Percentiles rank a stretch among this genome's conserved stretches.
phyloP scores from a whole-genome alignment of 805 yeast genomes.

The Saturnispora sanitii region DNA sequence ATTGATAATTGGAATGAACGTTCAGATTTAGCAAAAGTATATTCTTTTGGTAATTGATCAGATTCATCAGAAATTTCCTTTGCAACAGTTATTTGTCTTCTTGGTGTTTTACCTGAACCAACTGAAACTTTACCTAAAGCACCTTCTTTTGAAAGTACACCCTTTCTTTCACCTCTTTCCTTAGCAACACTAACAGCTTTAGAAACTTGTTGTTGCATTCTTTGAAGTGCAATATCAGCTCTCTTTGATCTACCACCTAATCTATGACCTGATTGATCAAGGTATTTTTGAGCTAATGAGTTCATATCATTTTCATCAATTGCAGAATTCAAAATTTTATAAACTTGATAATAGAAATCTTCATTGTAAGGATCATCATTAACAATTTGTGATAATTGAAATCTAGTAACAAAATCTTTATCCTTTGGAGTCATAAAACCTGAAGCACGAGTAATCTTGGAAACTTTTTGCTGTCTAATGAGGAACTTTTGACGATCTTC shows the following conservation, averaged over 20 bases:
- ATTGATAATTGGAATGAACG: constrained; percentile 51
- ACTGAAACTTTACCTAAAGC: constrained; percentile 81
- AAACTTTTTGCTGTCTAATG: constrained; percentile 64
- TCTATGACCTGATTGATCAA: constrained; percentile 86
- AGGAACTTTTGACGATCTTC: constrained; percentile 64
- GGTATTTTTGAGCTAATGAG: constrained; percentile 84
- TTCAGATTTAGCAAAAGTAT: constrained; percentile 26
- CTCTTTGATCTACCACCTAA: constrained; percentile 76
- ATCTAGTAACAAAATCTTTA: constrained; percentile 88
- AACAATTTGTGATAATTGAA: constrained; percentile 90
- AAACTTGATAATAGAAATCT: constrained; percentile 92
- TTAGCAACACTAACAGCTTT: constrained; percentile 93
- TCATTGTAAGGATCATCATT: constrained; percentile 96
- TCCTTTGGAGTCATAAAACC: constrained; percentile 97
- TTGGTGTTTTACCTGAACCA: constrained; percentile 75
- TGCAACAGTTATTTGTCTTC: constrained; percentile 65
- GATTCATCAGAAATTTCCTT: constrained; percentile 20
- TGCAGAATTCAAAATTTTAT: constrained; percentile 57
- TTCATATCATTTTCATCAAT: constrained; percentile 53
- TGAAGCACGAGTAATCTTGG: constrained; percentile 67
- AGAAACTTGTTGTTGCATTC: constrained; percentile 97
- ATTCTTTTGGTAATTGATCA: constrained; percentile 25
- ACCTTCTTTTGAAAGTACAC: constrained; percentile 61
- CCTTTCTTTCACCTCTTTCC: constrained; percentile 59
- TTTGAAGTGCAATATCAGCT: constrained; percentile 84